Base-by-base conservation (phyloP, 805 yeast genomes). In the Metschnikowia baotianmanensis region DNA sequence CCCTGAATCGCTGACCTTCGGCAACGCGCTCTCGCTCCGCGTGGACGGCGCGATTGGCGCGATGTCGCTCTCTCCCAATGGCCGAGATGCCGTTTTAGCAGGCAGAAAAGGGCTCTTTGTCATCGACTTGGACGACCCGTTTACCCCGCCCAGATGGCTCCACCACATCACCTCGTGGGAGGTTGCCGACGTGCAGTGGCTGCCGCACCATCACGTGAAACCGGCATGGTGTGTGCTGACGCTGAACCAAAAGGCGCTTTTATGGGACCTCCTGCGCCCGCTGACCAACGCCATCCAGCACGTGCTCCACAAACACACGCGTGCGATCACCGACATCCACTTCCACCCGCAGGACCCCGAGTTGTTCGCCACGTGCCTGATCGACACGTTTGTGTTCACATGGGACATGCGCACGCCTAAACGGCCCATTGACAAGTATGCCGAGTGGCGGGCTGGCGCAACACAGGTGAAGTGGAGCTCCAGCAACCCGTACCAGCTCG, bases 161-260 rank as follows among this genome's bases (percentile, higher is more conserved):
- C 95, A 82, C 40, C 96, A 93, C 57, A 73, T 81, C 25, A 91
- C 97, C 0, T 81, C 95, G 0, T 93, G 98, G 98, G 98, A 93
- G 61, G 99, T 93, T 3, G 96, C 99, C 0, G 97, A 91, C 59
- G 97, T 91, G 1, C 98, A 93, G 61, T 93, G 99, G 98, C 86
- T 95, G 2, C 96, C 97, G 0, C 97, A 93, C 58, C 96, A 91
- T 58, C 71, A 76, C 5, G 74, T 82, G 2, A 86, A 86, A 50
- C 91, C 96, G 1, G 72, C 83, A 5, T 90, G 97, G 96, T 87
- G 93, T 31, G 83, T 91, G 1, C 86, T 96, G 0, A 88, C 98
- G 0, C 84, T 96, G 1, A 93, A 91, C 61, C 99, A 91, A 58
- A 91, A 91, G 65, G 98, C 96, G 1, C 71, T 93, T 56, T 78